phyloP scores from a whole-genome alignment of 805 yeast genomes.

The Candida yuanshanica region DNA sequence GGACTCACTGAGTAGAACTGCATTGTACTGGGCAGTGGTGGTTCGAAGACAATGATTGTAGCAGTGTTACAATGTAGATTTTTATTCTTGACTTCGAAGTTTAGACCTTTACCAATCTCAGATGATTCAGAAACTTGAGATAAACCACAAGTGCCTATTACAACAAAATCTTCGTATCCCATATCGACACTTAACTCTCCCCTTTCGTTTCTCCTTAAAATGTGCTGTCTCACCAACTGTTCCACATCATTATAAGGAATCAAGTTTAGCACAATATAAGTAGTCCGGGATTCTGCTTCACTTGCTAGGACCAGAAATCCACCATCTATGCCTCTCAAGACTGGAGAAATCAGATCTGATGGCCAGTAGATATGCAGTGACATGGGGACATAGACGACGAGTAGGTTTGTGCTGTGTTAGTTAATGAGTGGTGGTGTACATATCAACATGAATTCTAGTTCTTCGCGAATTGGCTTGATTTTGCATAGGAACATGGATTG shows the following conservation, averaged over 20 bases:
- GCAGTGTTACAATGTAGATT: slow-evolving; percentile 8
- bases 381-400: too few species aligned
- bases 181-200: too few species aligned
- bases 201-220: too few species aligned
- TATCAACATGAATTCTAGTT: too few species aligned
- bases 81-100: slow-evolving; percentile 2
- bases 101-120: not conserved
- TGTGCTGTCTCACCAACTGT: too few species aligned
- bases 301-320: not conserved
- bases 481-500: too few species aligned
- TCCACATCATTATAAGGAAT: not conserved
- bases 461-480: too few species aligned
- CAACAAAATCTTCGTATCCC: not conserved
- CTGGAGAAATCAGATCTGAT: too few species aligned
- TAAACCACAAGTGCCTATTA: not conserved
- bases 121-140: not conserved
- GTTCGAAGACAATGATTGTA: slow-evolving; percentile 50
- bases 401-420: too few species aligned
- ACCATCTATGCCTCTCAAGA: slow-evolving; percentile 3
- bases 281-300: not conserved
- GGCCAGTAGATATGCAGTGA: slow-evolving; percentile 29
- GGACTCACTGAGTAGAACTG: slow-evolving; percentile 79
- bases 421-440: too few species aligned
- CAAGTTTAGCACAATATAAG: not conserved
- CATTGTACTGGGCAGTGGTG: slow-evolving; percentile 65